Evolutionary conservation across 768 basidiomycete genomes (phyloP).

Genomic region (Dioszegia aurantiaca): DNA sequence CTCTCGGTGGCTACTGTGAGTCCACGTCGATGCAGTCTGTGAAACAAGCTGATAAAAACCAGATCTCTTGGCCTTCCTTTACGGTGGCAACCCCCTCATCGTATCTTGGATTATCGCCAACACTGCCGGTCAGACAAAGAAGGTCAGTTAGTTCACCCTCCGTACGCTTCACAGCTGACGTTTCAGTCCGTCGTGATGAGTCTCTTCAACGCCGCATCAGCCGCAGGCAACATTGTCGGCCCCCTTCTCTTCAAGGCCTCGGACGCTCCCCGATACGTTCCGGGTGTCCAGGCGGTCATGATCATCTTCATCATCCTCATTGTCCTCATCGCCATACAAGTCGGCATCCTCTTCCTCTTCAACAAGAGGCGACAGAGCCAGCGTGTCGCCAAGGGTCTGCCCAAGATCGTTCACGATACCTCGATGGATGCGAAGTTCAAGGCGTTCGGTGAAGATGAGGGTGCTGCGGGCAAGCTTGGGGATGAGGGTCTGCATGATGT

Average conservation of each 20-base stretch:
- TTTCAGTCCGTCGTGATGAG: slow-evolving; percentile 31
- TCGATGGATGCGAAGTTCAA: slow-evolving; percentile 35
- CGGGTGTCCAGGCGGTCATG: slow-evolving; percentile 40
- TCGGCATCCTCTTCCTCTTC: slow-evolving; percentile 30
- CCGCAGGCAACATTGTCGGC: slow-evolving; percentile 46
- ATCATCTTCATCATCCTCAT: slow-evolving; percentile 38
- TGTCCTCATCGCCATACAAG: slow-evolving; percentile 29
- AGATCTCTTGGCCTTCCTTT: slow-evolving; percentile 37
- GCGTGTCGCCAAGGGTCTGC: slow-evolving; percentile 46
- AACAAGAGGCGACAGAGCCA: slow-evolving; percentile 44
- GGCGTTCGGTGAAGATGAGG: slow-evolving; percentile 27
- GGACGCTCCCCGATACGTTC: slow-evolving; percentile 42
- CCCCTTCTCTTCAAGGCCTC: slow-evolving; percentile 48
- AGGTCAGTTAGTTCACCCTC: neutral
- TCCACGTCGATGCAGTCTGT: slow-evolving; percentile 15
- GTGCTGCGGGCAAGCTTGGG: neutral
- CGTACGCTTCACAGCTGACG: slow-evolving; percentile 12
- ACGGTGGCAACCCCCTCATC: slow-evolving; percentile 50
- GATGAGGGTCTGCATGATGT: slow-evolving; percentile 7
- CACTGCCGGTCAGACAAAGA: slow-evolving; percentile 46
- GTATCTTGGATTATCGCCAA: slow-evolving; percentile 51
- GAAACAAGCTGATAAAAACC: neutral
- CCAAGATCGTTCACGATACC: slow-evolving; percentile 40
- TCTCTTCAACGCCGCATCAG: slow-evolving; percentile 37
- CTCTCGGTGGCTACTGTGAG: slow-evolving; percentile 45